Evolutionary conservation across 495 filamentous ascomycete genomes (phyloP).

Genomic region (Baudoinia panamericana): DNA sequence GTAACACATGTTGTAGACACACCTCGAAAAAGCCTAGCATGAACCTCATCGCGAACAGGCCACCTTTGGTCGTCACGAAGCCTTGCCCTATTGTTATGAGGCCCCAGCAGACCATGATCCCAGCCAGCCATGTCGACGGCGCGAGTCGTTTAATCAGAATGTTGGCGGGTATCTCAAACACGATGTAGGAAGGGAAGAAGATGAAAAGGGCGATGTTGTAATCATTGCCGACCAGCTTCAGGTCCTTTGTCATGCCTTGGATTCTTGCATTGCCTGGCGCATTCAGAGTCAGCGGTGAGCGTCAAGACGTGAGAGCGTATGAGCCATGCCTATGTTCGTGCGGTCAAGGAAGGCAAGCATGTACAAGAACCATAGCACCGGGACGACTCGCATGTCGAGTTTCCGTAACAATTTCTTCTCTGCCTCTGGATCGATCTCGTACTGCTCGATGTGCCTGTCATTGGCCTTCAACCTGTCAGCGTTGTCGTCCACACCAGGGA

Average conservation of each 20-base stretch:
- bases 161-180: slow-evolving; percentile 54
- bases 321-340: slow-evolving; percentile 38
- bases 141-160: slow-evolving; percentile 51
- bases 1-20: too few relatives aligned
- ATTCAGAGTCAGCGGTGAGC: background rate
- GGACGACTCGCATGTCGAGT: slow-evolving; percentile 24
- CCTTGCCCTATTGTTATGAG: slow-evolving; percentile 46
- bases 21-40: slow-evolving; percentile 48
- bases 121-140: slow-evolving; percentile 44
- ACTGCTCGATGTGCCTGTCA: slow-evolving; percentile 4
- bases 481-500: too few relatives aligned
- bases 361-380: slow-evolving; percentile 34
- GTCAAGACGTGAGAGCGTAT: background rate
- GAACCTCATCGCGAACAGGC: slow-evolving; percentile 45
- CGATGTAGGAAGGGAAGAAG: slow-evolving; percentile 54
- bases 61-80: slow-evolving; percentile 39
- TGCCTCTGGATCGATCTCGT: slow-evolving; percentile 20
- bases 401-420: slow-evolving; percentile 26
- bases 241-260: slow-evolving; percentile 45
- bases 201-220: slow-evolving; percentile 51
- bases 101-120: slow-evolving; percentile 45
- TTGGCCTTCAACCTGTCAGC: slow-evolving; percentile 7
- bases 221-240: slow-evolving; percentile 42
- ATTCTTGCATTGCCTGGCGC: slow-evolving; percentile 43
- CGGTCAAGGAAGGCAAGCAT: slow-evolving; percentile 38